Evolutionary conservation across 495 filamentous ascomycete species (phyloP).

Genomic region (Trypethelium eluteriae): DNA sequence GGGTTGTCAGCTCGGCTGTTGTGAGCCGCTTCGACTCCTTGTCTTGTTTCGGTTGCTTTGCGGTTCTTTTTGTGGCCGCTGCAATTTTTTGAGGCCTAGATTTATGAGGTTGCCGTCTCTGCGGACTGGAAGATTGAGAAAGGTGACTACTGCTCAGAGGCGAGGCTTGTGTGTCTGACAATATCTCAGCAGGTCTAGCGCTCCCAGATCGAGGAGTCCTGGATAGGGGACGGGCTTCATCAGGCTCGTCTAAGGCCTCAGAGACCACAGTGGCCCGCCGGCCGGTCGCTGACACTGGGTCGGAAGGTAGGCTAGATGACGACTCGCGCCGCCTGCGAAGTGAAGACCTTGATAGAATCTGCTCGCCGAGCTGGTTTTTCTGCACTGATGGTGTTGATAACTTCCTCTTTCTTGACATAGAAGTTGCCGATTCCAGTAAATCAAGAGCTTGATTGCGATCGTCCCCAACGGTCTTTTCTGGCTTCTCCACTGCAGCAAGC

Average conservation of each 20-base stretch:
- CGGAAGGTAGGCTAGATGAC: not conserved
- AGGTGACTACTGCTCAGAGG: slow-evolving; percentile 40
- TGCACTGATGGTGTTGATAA: slow-evolving; percentile 24
- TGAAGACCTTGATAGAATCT: not conserved
- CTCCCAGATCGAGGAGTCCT: not conserved
- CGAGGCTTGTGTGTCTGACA: not conserved
- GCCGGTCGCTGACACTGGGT: not conserved
- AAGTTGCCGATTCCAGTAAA: slow-evolving; percentile 13
- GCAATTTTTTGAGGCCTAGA: not conserved
- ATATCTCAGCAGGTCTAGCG: not conserved
- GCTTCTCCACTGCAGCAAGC: slow-evolving; percentile 26
- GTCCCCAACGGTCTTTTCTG: not conserved
- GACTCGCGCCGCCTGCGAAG: not conserved
- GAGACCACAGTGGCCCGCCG: not conserved
- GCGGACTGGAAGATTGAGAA: not conserved
- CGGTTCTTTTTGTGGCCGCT: slow-evolving; percentile 18
- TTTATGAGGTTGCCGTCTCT: not conserved
- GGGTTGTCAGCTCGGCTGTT: slow-evolving; percentile 34
- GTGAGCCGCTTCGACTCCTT: slow-evolving; percentile 28
- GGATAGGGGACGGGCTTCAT: not conserved
- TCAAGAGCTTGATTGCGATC: not conserved
- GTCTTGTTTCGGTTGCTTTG: slow-evolving; percentile 23
- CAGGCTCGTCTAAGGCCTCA: not conserved
- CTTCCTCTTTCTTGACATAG: slow-evolving; percentile 37
- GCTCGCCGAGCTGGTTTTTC: not conserved